Percentiles rank a stretch among this genome's conserved stretches.
phyloP scores from a whole-genome alignment of 495 filamentous ascomycete genomes.

The Penicillium turbatum region DNA sequence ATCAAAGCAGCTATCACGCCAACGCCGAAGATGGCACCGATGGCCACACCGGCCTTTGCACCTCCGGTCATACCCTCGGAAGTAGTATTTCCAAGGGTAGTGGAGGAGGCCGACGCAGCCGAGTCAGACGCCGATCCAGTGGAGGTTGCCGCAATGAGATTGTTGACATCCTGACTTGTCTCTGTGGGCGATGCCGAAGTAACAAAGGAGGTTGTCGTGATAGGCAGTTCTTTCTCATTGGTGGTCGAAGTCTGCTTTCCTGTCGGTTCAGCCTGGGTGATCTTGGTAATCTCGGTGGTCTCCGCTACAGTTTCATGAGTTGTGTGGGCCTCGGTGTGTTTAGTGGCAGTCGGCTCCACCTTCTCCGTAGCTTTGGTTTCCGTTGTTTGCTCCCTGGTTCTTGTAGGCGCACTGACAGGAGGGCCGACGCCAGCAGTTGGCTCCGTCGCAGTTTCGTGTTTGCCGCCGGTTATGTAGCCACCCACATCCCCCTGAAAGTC shows the following conservation, averaged over 20 bases:
- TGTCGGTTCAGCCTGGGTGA: slow-evolving; percentile 4
- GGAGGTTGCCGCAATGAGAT: slow-evolving; percentile 11
- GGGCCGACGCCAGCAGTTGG: slow-evolving; percentile 17
- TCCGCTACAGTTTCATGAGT: slow-evolving; percentile 10
- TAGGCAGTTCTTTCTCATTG: slow-evolving; percentile 2
- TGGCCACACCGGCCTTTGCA: slow-evolving; percentile 77
- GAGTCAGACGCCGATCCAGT: slow-evolving; percentile 13
- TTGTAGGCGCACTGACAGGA: slow-evolving; percentile 15
- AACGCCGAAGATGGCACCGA: slow-evolving; percentile 68
- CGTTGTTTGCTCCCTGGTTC: slow-evolving; percentile 4
- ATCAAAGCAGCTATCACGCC: slow-evolving; percentile 56
- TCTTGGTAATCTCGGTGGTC: slow-evolving; percentile 7
- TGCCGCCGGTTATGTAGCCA: slow-evolving; percentile 6
- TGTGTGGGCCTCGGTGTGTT: slow-evolving; percentile 2
- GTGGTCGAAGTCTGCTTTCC: not conserved
- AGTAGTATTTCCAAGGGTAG: slow-evolving; percentile 4
- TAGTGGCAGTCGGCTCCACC: slow-evolving; percentile 1
- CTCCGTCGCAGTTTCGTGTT: slow-evolving; percentile 7
- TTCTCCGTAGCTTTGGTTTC: slow-evolving; percentile 1
- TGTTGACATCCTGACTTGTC: slow-evolving; percentile 13
- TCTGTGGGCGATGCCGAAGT: slow-evolving; percentile 18
- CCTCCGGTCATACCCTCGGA: slow-evolving; percentile 34
- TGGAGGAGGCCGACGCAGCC: slow-evolving; percentile 15
- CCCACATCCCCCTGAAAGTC: slow-evolving; percentile 16
- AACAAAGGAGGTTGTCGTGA: slow-evolving; percentile 13